A percentile compares a stretch with the other conserved stretches of the same genome.
These are phyloP conservation scores for Fusarium goolgardi DNA, from an alignment of 2,329 filamentous ascomycete species.

Conservation along the genomic window DNA sequence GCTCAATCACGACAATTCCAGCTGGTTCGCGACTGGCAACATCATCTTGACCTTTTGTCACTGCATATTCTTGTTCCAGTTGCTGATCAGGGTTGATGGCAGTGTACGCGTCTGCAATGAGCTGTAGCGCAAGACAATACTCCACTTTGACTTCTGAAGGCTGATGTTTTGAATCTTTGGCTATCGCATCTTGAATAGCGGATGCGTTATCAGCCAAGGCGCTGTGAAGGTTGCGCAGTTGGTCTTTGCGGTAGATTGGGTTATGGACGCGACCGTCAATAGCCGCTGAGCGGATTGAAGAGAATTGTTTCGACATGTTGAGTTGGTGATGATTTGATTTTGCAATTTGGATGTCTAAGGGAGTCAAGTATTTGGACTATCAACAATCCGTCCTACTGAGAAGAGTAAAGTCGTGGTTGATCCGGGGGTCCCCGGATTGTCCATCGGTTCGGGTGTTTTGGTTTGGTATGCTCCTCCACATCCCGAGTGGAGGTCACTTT, in stretches of 20 bases:
- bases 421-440: constrained; percentile 21
- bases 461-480: constrained; percentile 18
- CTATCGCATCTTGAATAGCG: constrained; percentile 36
- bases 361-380: constrained; percentile 2
- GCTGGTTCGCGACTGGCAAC: constrained; percentile 14
- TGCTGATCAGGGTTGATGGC: constrained; percentile 25
- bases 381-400: neutral
- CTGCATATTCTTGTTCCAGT: constrained; percentile 32
- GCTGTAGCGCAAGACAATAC: constrained; percentile 40
- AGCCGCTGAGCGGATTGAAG: constrained; percentile 34
- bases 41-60: constrained; percentile 31
- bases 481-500: constrained; percentile 28
- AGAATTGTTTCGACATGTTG: constrained; percentile 35
- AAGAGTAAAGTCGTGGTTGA: neutral
- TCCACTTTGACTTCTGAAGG: constrained; percentile 38
- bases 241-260: constrained; percentile 39
- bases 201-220: constrained; percentile 18
- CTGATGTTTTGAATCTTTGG: constrained; percentile 31
- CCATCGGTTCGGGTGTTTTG: constrained; percentile 23
- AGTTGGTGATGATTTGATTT: neutral
- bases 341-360: neutral
- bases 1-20: constrained; percentile 38
- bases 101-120: constrained; percentile 26
- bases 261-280: constrained; percentile 39
- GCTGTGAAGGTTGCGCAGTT: constrained; percentile 31